Evolutionary conservation across 768 basidiomycete species (phyloP), one percentile per base, ranked within the genome.

Genomic region (Pholiota molesta): DNA sequence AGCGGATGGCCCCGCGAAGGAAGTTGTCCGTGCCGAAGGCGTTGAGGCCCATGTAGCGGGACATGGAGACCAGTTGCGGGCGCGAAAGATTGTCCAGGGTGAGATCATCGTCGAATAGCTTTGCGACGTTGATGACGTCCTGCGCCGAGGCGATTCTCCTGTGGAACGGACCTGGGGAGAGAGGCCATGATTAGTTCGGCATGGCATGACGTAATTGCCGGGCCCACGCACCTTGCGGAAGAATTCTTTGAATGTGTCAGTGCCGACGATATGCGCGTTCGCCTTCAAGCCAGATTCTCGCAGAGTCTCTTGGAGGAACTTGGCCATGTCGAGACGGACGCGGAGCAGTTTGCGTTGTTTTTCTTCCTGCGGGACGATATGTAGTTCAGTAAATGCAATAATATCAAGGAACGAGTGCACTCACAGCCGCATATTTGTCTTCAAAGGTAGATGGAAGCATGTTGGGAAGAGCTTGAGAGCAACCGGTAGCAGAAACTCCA

Each of bases 11-110:
- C 37, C 94, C 94, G 51, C 97, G 91, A 47, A 99, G 83, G 78
- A 97, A 99, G 77, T 98, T 99, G 76, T 99, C 97, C 16, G 97
- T 99, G 49, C 97, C 97, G 71, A 98, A 99, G 2, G 97, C 96
- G 77, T 99, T 97, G 69, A 99, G 86, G 59, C 91, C 94, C 95
- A 99, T 97, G 74, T 99, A 99, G 60, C 95, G 86, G 68, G 89
- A 97, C 91, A 97, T 97, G 0, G 94, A 96, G 19, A 97, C 95
- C 29, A 99, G 85, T 77, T 99, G 97, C n/a, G 97, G 97, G 28
- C 97, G 88, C 6, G 97, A 95, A 60, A 99, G 82, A 73, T 99
- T 99, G 83, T 99, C 97, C 49, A 99, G 86, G 0, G 97, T 99
- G 64, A 99, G 84, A 72, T 99, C 97, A 67, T 98, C 95, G 72